Conservation (phyloP, 1,284 basidiomycete genomes). For the Cutaneotrichosporon sp. region DNA sequence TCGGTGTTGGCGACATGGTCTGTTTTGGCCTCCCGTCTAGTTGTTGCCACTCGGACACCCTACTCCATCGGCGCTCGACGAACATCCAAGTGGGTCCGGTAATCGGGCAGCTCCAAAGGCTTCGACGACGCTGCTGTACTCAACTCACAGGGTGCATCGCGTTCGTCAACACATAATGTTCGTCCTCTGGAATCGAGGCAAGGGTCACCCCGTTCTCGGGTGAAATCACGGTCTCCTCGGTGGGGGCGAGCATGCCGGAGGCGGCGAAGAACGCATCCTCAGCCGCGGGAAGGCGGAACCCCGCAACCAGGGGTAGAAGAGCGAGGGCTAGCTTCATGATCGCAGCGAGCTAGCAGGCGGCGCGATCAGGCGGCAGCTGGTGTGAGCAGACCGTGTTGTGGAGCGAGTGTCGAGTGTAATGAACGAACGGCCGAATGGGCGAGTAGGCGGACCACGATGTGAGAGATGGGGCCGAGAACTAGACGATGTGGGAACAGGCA, state of each 20-base stretch:
- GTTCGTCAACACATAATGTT: slow-evolving; percentile 28
- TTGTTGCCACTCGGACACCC: too few relatives aligned
- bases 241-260: slow-evolving; percentile 20
- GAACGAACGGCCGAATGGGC: too few relatives aligned
- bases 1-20: too few relatives aligned
- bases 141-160: slow-evolving; percentile 31
- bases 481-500: too few relatives aligned
- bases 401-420: too few relatives aligned
- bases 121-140: neutral
- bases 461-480: too few relatives aligned
- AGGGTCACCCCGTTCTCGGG: slow-evolving; percentile 36
- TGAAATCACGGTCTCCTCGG: slow-evolving; percentile 16
- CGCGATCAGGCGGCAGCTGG: too few relatives aligned
- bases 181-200: slow-evolving; percentile 28
- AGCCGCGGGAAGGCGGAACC: slow-evolving; percentile 30
- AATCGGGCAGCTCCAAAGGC: neutral
- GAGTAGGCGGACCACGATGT: too few relatives aligned
- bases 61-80: neutral
- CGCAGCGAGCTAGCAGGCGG: too few relatives aligned
- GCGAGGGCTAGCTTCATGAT: slow-evolving; percentile 7
- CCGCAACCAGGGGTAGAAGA: slow-evolving; percentile 16
- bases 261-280: slow-evolving; percentile 31
- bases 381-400: too few relatives aligned
- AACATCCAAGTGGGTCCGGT: neutral
- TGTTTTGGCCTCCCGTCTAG: too few relatives aligned